phyloP scores from a whole-genome alignment of 169 alveolate genomes.

The Eimeria necatrix region DNA sequence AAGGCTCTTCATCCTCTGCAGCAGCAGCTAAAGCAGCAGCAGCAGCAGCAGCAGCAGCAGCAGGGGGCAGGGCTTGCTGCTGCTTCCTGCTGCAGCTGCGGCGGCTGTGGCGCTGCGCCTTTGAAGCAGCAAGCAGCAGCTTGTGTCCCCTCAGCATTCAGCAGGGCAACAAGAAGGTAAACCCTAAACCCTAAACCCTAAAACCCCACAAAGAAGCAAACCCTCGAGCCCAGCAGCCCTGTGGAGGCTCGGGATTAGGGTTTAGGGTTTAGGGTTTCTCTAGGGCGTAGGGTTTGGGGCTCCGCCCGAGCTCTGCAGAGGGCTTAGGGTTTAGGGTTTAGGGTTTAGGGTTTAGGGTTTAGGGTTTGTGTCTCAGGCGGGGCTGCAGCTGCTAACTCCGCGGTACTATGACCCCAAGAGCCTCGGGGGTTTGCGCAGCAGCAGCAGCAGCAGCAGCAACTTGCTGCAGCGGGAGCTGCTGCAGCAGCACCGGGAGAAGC shows the following conservation, averaged over 20 bases:
- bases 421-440: no score
- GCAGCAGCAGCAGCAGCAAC: background rate
- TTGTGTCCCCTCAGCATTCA: slow-evolving; percentile 5
- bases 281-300: no score
- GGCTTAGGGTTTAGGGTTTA: slow-evolving; percentile 36
- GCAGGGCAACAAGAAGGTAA: slow-evolving; percentile 12
- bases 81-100: slow-evolving; percentile 59
- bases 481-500: slow-evolving; percentile 38
- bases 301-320: no score
- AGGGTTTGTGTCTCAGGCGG: background rate
- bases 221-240: no score
- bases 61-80: slow-evolving; percentile 3
- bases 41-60: slow-evolving; percentile 45
- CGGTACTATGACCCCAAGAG: slow-evolving; percentile 44
- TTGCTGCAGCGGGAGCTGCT: background rate
- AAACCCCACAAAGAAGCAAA: background rate
- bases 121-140: background rate
- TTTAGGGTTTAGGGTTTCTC: no score
- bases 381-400: slow-evolving; percentile 51
- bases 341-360: slow-evolving; percentile 53
- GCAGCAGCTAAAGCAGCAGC: slow-evolving; percentile 2
- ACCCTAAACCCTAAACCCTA: slow-evolving; percentile 49
- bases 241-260: no score
- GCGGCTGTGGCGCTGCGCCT: background rate
- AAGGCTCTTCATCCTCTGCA: background rate